Evolutionary conservation across 768 basidiomycete species (phyloP).

Genomic region (Mycena galopus): DNA sequence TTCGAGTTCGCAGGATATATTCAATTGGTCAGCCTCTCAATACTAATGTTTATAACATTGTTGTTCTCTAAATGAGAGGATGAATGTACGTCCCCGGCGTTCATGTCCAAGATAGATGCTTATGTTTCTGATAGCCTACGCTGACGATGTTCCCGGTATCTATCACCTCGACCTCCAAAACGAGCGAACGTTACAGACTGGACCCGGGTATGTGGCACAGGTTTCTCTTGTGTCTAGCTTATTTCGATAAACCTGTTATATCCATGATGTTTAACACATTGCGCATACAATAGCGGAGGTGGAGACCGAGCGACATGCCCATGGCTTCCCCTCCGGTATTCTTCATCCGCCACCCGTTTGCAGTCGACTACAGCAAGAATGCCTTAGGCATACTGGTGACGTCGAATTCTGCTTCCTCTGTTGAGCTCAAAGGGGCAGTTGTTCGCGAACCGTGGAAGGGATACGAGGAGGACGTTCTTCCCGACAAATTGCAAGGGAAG

Average conservation of each 20-base stretch:
- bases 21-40: no score
- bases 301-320: not conserved
- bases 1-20: constrained; percentile 40
- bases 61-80: no score
- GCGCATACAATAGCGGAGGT: not conserved
- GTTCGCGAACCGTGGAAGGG: constrained; percentile 63
- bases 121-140: constrained; percentile 42
- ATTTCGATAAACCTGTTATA: constrained; percentile 28
- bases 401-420: constrained; percentile 28
- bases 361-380: not conserved
- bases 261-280: constrained; percentile 71
- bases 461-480: constrained; percentile 63
- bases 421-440: constrained; percentile 47
- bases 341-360: constrained; percentile 21
- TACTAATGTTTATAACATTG: no score
- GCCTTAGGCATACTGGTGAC: not conserved
- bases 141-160: constrained; percentile 58
- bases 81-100: constrained; percentile 21
- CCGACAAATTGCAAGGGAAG: constrained; percentile 64
- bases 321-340: not conserved
- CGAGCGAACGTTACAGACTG: constrained; percentile 59
- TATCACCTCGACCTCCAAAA: constrained; percentile 69
- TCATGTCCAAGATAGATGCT: constrained; percentile 52
- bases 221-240: constrained; percentile 4
- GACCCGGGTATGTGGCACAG: constrained; percentile 62